Percentiles rank a stretch among this genome's conserved stretches.
Conservation (phyloP, 768 basidiomycete species). For the Daedaleopsis nitida region DNA sequence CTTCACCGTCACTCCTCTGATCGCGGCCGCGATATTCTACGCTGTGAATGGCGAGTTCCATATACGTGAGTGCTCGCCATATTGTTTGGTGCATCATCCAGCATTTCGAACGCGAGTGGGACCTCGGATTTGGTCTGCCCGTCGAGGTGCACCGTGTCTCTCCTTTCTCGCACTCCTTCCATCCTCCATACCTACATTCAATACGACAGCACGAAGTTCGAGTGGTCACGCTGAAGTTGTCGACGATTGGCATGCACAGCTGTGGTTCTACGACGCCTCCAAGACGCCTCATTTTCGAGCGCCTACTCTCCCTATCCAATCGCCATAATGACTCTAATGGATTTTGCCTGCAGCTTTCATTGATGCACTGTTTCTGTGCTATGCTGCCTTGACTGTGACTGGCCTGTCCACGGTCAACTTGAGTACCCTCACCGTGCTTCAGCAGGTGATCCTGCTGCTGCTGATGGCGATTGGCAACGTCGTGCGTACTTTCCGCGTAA, state of each 20-base stretch:
- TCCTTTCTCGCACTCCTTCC: not conserved
- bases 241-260: slow-evolving; percentile 2
- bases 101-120: too few relatives aligned
- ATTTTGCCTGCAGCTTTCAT: slow-evolving; percentile 41
- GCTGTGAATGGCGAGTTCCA: slow-evolving; percentile 57
- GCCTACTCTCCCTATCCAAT: not conserved
- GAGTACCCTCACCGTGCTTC: slow-evolving; percentile 49
- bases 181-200: too few relatives aligned
- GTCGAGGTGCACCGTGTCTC: not conserved
- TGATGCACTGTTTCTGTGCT: slow-evolving; percentile 64
- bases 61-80: slow-evolving; percentile 21
- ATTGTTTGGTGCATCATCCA: not conserved
- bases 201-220: too few relatives aligned
- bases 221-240: not conserved
- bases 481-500: slow-evolving; percentile 22
- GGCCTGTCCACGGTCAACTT: slow-evolving; percentile 47
- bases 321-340: not conserved
- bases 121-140: not conserved
- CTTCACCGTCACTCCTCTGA: slow-evolving; percentile 58
- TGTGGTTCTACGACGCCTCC: not conserved
- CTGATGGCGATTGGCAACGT: slow-evolving; percentile 48
- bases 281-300: not conserved
- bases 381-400: slow-evolving; percentile 55
- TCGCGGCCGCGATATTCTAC: slow-evolving; percentile 66
- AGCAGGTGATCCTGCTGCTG: slow-evolving; percentile 53